phyloP scores from a whole-genome alignment of 306 rosid genomes.

The Malus sieversii region DNA sequence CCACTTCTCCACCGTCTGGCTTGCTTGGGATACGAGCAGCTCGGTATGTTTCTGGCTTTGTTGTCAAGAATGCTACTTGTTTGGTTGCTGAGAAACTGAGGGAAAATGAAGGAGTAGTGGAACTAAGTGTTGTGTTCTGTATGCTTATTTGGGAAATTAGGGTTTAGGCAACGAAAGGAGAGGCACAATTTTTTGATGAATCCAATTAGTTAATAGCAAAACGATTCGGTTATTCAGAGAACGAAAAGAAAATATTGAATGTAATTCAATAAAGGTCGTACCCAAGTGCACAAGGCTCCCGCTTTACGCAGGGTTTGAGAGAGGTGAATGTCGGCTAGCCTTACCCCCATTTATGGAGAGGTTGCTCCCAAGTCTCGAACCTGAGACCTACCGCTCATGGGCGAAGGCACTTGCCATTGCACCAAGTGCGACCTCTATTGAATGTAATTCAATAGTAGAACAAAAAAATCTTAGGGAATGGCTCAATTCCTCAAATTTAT shows the following conservation, averaged over 20 bases:
- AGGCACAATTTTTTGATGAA: not conserved
- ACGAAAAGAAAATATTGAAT: not conserved
- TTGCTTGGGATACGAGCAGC: conserved; percentile 37
- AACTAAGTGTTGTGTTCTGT: not conserved
- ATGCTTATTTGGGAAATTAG: not conserved
- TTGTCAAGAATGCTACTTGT: not conserved
- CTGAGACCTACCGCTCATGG: too few species aligned
- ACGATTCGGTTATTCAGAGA: not conserved
- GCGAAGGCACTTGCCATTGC: too few species aligned
- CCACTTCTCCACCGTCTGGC: conserved; percentile 44
- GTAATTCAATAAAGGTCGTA: too few species aligned
- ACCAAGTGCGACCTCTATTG: too few species aligned
- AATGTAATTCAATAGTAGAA: not conserved
- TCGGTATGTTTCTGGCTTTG: conserved; percentile 13
- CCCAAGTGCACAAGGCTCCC: too few species aligned
- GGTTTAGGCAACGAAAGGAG: not conserved
- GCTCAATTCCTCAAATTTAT: not conserved
- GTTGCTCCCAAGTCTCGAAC: too few species aligned
- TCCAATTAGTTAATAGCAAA: not conserved
- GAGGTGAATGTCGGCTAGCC: too few species aligned
- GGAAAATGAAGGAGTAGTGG: not conserved
- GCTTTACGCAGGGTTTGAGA: too few species aligned
- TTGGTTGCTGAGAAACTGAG: not conserved
- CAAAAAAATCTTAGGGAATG: not conserved
- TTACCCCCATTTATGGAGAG: too few species aligned